Percentiles rank a stretch among this genome's conserved stretches.
Evolutionary conservation across 495 filamentous ascomycete species (phyloP).

Genomic region (Lichina pygmaea): DNA sequence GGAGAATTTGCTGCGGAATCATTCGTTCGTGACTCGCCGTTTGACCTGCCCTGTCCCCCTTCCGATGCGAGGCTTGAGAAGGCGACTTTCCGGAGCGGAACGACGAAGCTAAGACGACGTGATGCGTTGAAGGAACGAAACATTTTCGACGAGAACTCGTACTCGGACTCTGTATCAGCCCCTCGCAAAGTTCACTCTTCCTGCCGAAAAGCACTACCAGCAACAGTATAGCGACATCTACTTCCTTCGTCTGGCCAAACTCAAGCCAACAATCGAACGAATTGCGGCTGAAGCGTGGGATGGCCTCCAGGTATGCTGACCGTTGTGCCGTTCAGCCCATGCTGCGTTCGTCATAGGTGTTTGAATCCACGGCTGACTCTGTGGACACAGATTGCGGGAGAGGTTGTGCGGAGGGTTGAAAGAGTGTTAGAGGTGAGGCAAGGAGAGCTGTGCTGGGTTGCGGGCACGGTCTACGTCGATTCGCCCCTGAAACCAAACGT

Average conservation of each 20-base stretch:
- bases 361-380: too few relatives aligned
- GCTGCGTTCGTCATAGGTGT: not conserved
- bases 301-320: conserved; percentile 26
- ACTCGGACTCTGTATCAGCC: conserved; percentile 43
- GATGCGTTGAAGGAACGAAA: too few relatives aligned
- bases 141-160: conserved; percentile 9
- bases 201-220: conserved; percentile 48
- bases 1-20: too few relatives aligned
- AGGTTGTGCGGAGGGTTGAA: conserved; percentile 46
- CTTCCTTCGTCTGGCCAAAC: conserved; percentile 64
- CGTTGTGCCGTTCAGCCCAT: too few relatives aligned
- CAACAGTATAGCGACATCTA: conserved; percentile 98
- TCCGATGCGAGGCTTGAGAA: too few relatives aligned
- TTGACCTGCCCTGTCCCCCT: too few relatives aligned
- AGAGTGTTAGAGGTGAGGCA: conserved; percentile 87
- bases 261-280: conserved; percentile 62
- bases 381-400: conserved; percentile 35
- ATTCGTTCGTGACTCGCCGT: too few relatives aligned
- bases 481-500: conserved; percentile 94
- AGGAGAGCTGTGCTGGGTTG: conserved; percentile 85
- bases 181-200: conserved; percentile 41
- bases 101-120: too few relatives aligned
- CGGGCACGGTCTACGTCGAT: conserved; percentile 88
- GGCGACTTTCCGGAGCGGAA: too few relatives aligned
- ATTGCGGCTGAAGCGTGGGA: conserved; percentile 53